Conservation (phyloP, 2,329 filamentous ascomycete species). For the Calonectria pseudoturangicola region DNA sequence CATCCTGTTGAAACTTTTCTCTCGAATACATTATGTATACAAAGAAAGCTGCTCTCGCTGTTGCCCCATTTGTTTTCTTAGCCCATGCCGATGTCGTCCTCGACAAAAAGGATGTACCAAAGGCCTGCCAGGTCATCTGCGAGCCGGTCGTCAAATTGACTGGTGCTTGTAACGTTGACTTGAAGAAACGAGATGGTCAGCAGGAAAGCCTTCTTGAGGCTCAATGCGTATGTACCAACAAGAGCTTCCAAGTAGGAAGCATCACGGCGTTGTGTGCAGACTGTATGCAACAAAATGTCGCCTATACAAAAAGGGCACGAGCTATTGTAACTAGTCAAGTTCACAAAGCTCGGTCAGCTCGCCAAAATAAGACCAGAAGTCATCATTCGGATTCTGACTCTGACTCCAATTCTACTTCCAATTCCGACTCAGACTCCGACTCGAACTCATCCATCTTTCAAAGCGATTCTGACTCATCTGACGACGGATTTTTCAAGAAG, state of each 20-base stretch:
- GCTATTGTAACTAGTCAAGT: too few relatives aligned
- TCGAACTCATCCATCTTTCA: too few relatives aligned
- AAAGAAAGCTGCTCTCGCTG: slow-evolving; percentile 54
- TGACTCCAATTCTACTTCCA: too few relatives aligned
- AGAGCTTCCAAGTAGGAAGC: slow-evolving; percentile 62
- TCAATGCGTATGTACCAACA: slow-evolving; percentile 65
- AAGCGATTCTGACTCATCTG: too few relatives aligned
- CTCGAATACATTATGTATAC: slow-evolving; percentile 53
- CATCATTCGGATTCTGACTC: too few relatives aligned
- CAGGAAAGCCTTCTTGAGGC: slow-evolving; percentile 61
- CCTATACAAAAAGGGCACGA: too few relatives aligned
- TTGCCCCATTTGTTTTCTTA: slow-evolving; percentile 54
- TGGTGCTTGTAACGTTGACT: slow-evolving; percentile 59
- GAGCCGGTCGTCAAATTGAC: slow-evolving; percentile 60
- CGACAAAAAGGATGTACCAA: slow-evolving; percentile 59
- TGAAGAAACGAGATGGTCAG: slow-evolving; percentile 47
- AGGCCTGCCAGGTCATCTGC: slow-evolving; percentile 60
- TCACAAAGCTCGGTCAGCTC: too few relatives aligned
- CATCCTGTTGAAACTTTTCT: too few relatives aligned
- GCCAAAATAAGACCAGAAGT: too few relatives aligned
- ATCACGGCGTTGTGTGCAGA: slow-evolving; percentile 61
- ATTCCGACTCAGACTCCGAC: too few relatives aligned
- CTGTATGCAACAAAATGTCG: slow-evolving; percentile 60
- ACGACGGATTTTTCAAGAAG: too few relatives aligned
- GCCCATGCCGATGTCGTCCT: slow-evolving; percentile 59